Conservation (phyloP, 164 flowering plant species). For the Tetrastigma voinierianum region DNA sequence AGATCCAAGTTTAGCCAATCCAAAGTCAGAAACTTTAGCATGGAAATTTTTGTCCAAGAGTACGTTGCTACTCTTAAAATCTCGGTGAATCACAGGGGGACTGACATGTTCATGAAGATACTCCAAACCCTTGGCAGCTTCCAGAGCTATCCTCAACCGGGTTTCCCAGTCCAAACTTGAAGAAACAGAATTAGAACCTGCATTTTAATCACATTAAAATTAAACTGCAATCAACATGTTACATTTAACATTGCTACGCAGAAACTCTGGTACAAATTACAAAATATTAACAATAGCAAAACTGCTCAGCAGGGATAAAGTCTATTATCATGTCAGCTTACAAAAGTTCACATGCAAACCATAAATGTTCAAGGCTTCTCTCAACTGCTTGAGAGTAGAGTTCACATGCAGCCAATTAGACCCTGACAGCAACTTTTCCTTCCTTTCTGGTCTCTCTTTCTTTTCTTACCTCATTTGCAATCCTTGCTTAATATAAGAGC, state of each 20-base stretch:
- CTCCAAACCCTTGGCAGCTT: slow-evolving; percentile 96
- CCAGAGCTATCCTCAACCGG: slow-evolving; percentile 82
- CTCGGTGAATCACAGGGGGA: slow-evolving; percentile 96
- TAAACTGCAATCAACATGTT: neutral
- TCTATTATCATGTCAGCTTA: neutral
- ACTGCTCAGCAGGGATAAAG: neutral
- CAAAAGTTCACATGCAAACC: neutral
- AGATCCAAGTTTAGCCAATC: slow-evolving; percentile 92
- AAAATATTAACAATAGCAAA: neutral
- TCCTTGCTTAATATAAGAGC: too few species aligned
- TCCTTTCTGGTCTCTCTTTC: too few species aligned
- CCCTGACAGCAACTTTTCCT: too few species aligned
- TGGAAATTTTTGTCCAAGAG: slow-evolving; percentile 79
- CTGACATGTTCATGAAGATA: slow-evolving; percentile 88
- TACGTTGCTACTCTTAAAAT: slow-evolving; percentile 94
- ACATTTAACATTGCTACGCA: neutral
- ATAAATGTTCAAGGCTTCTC: neutral
- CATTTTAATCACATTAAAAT: slow-evolving; percentile 7
- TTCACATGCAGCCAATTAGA: too few species aligned
- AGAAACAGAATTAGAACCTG: slow-evolving; percentile 48
- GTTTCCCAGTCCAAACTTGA: slow-evolving; percentile 85
- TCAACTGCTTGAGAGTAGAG: too few species aligned
- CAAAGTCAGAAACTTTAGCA: slow-evolving; percentile 98
- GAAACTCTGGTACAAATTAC: neutral
- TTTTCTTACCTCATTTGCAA: too few species aligned